Percentiles rank a stretch among this genome's conserved stretches.
These are phyloP conservation scores for Ceratobasidium sp. DNA, from an alignment of 1,284 basidiomycete genomes.

Conservation along the genomic window DNA sequence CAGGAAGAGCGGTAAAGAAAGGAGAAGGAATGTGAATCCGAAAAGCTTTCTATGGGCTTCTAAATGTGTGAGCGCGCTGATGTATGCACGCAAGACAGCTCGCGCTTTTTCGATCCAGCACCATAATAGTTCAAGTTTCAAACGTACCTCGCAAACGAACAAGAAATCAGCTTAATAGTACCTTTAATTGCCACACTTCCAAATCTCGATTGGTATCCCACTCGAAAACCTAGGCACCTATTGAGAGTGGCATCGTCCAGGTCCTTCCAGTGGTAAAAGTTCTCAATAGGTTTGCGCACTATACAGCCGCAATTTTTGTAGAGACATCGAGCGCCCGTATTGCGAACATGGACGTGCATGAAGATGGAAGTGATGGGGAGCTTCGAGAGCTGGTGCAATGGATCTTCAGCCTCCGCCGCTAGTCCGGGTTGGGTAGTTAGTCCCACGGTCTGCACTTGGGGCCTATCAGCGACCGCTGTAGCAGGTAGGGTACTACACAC, in stretches of 20 bases:
- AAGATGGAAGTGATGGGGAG: constrained; percentile 32
- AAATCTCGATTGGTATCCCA: constrained; percentile 1
- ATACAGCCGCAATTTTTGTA: constrained; percentile 29
- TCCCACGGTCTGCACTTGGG: background rate
- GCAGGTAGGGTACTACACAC: background rate
- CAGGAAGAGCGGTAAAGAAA: no score
- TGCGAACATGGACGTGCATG: constrained; percentile 36
- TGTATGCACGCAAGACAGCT: no score
- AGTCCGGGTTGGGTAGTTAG: constrained; percentile 17
- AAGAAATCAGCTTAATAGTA: background rate
- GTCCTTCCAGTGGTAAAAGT: constrained; percentile 31
- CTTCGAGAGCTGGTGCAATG: constrained; percentile 3
- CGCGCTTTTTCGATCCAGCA: no score
- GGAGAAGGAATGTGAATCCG: no score
- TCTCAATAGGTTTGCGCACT: constrained; percentile 21
- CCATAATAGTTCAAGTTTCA: no score
- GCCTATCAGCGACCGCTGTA: no score
- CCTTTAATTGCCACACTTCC: background rate
- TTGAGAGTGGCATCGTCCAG: constrained; percentile 25
- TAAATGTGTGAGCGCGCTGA: no score
- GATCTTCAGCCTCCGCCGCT: constrained; percentile 7
- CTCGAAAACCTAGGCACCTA: constrained; percentile 34
- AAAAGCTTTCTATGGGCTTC: no score
- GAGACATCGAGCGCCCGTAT: constrained; percentile 24
- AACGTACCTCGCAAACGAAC: no score